Evolutionary conservation across 805 yeast genomes (phyloP), one percentile per base, ranked within the genome.

Genomic region (Zygosaccharomyces siamensis): DNA sequence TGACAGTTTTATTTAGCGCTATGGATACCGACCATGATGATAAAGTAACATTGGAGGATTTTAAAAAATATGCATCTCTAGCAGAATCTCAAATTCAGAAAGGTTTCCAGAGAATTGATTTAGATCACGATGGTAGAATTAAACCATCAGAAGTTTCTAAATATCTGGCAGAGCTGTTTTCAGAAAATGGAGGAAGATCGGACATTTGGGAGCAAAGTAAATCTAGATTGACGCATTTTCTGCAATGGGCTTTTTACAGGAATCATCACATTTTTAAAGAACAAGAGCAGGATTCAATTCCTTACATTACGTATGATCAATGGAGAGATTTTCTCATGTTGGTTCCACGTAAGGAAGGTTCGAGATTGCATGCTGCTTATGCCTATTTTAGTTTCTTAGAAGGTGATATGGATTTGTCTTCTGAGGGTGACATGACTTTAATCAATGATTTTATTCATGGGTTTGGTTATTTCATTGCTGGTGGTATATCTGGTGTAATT

Each of bases 401-500:
- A 49, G 95, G 87, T 57, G 93, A 86, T 54, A 78, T 82, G 23
- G 96, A 88, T 60, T 68, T 89, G 37, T 83, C 92, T 4, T 79
- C 95, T 0, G 98, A 92, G 59, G 97, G 97, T 65, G 98, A 92
- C 68, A 89, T 90, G 52, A 84, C 95, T 0, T 75, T 92, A 32
- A 83, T 84, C 38, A 82, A 81, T 62, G 95, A 88, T 54, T 77
- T 86, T 46, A 69, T 86, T 43, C 81, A 85, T 62, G 96, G 97
- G 28, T 76, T 89, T 52, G 97, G 97, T 0, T 93, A 81, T 67
- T 93, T 93, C 62, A 69, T 90, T 30, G 96, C 97, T 1, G 99
- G 99, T 35, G 99, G 99, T 0, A 67, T 90, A 18, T 86, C 97
- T 1, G 99, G 99, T 1, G 99, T 92, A 2, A 85, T 93, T 3